Percentiles rank a stretch among this genome's conserved stretches.
Conservation (phyloP, 306 rosid genomes). For the Quercus parvula region DNA sequence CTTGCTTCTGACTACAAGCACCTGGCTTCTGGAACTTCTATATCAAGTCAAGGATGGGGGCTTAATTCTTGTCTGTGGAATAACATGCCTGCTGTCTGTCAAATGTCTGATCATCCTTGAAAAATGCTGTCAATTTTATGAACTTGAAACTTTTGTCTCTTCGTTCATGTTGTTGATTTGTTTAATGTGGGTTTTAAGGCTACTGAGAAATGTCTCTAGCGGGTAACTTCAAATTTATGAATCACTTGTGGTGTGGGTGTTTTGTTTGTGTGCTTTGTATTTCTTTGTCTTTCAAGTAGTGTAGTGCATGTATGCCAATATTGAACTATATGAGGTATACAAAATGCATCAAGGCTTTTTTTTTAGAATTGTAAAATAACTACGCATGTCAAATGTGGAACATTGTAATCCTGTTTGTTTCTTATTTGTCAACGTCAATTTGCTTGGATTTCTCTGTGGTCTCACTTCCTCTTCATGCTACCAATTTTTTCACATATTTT, state of each 20-base stretch:
- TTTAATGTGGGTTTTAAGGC: conserved; percentile 16
- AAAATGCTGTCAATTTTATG: conserved; percentile 31
- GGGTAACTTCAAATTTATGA: conserved; percentile 24
- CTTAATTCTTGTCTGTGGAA: conserved; percentile 54
- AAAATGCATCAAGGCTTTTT: conserved; percentile 25
- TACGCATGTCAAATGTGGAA: conserved; percentile 16
- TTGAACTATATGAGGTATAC: conserved; percentile 31
- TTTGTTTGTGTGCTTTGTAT: conserved; percentile 29
- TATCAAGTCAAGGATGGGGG: conserved; percentile 46
- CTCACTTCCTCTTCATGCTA: background rate
- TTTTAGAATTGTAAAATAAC: conserved; percentile 31
- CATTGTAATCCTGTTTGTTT: conserved; percentile 4
- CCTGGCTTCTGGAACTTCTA: conserved; percentile 36
- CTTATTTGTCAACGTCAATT: background rate
- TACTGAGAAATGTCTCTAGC: conserved; percentile 17
- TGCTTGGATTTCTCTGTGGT: background rate
- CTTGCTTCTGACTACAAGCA: conserved; percentile 44
- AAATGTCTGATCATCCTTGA: conserved; percentile 54
- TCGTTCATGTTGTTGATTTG: conserved; percentile 31
- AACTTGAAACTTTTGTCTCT: conserved; percentile 25
- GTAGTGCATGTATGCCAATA: conserved; percentile 34
- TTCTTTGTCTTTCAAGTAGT: conserved; percentile 7
- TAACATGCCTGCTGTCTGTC: conserved; percentile 59
- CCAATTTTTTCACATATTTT: too few species aligned
- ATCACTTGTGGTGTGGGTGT: conserved; percentile 17